Base-by-base conservation (phyloP, 352 stramenopile species). In the Poterioochromonas sp. region DNA sequence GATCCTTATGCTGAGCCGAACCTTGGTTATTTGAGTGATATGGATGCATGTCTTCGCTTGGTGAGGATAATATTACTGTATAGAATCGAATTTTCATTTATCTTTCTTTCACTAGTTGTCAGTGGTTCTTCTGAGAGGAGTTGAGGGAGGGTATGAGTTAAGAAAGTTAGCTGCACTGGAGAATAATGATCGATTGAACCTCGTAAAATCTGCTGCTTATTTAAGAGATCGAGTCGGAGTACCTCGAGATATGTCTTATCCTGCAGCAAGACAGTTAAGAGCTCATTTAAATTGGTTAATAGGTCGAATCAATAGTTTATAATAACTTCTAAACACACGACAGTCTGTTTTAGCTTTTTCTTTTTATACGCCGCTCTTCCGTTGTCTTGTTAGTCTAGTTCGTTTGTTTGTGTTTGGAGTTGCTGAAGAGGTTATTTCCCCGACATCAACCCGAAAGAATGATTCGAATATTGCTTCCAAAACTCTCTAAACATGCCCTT, bases 171-270 rank as follows among this genome's bases (percentile, higher is more conserved):
- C 41, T 58, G n/a, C 18, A 70, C 53, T 78, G 37, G 60, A 53
- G 11, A 82, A 51, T 26, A 37, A 26, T 41, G 58, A 35, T 76
- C 74, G n/a, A 20, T 47, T 34, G 81, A 69, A 2, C 51, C 76
- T 62, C 8, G 26, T 62, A 11, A 43, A 53, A 39, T 76, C 62
- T 60, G 71, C 83, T 11, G 69, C 54, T 0, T 84, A 84, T 71
- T 79, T 84, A 12, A 44, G 81, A 12, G 81, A 83, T 63, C 76
- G 80, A 37, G 69, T 84, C 40, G 82, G 82, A 47, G 82, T 85
- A 29, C 82, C 82, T 20, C 58, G 82, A 63, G 82, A 85, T 64
- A 84, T 85, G 82, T 83, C 73, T 18, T 85, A 85, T 79, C 80
- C 80, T 37, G 82, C 82, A 54, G 80, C 80, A n/a, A 69, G 78